Percentiles rank a stretch among this genome's conserved stretches.
phyloP scores from a whole-genome alignment of 345 rosid species.

The Boechera divaricarpa region DNA sequence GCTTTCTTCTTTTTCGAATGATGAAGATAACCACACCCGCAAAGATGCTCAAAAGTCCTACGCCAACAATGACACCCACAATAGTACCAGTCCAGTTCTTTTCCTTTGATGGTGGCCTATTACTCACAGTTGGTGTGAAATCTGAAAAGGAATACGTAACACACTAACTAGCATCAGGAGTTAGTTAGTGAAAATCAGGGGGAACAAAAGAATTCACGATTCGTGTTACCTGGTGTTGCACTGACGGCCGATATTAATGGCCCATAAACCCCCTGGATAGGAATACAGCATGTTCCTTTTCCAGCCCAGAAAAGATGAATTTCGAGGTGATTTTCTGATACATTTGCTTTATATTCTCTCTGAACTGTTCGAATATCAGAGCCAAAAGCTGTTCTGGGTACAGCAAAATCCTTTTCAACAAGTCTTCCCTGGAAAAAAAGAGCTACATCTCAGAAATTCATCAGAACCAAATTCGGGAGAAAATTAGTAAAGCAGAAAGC shows the following conservation, averaged over 20 bases:
- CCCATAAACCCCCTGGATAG: slow-evolving; percentile 32
- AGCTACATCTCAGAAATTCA: neutral
- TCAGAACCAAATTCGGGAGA: no score
- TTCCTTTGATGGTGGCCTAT: slow-evolving; percentile 45
- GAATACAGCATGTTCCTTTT: slow-evolving; percentile 18
- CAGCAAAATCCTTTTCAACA: slow-evolving; percentile 54
- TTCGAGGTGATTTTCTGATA: slow-evolving; percentile 32
- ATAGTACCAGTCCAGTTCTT: neutral
- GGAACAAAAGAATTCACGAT: no score
- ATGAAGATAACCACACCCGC: no score
- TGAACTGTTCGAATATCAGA: slow-evolving; percentile 36
- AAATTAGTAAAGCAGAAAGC: no score
- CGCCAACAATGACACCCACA: no score
- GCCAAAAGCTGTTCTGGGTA: slow-evolving; percentile 46
- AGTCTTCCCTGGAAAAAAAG: slow-evolving; percentile 38
- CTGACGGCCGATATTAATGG: slow-evolving; percentile 55
- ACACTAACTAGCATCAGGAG: neutral
- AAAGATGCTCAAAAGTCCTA: no score
- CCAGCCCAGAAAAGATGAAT: slow-evolving; percentile 39
- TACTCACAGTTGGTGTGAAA: slow-evolving; percentile 59
- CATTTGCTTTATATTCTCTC: slow-evolving; percentile 21
- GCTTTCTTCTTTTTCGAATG: no score
- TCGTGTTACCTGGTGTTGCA: slow-evolving; percentile 51
- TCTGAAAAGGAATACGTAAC: slow-evolving; percentile 41
- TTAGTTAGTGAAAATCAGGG: no score